phyloP scores from a whole-genome alignment of 148 eudicot species.

The Nyssa sinensis region DNA sequence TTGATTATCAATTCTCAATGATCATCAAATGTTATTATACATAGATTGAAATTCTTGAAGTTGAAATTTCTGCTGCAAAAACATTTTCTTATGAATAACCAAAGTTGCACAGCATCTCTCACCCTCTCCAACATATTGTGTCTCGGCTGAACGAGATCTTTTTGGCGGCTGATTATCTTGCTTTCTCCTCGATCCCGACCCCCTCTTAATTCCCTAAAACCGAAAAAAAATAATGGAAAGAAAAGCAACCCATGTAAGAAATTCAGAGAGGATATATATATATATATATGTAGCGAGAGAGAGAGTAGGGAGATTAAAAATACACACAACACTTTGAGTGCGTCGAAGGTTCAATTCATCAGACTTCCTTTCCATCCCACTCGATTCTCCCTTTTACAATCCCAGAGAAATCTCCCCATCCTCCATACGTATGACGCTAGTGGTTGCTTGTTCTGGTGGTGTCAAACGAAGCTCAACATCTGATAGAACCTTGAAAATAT shows the following conservation, averaged over 20 bases:
- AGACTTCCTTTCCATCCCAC: too few relatives aligned
- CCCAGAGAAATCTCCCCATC: too few relatives aligned
- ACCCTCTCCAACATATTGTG: conserved; percentile 10
- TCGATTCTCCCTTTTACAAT: not conserved
- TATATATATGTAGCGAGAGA: too few relatives aligned
- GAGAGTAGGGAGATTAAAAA: too few relatives aligned
- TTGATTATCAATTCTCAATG: too few relatives aligned
- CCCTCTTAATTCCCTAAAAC: not conserved
- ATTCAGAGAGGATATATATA: not conserved
- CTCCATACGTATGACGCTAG: too few relatives aligned
- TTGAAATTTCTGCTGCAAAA: too few relatives aligned
- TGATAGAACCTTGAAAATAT: conserved; percentile 5
- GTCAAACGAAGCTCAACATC: not conserved
- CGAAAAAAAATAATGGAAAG: not conserved
- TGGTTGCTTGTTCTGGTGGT: not conserved
- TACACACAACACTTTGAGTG: too few relatives aligned
- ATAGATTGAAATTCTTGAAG: too few relatives aligned
- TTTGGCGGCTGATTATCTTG: conserved; percentile 1
- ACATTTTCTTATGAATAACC: too few relatives aligned
- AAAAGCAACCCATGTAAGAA: not conserved
- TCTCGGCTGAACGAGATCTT: conserved; percentile 6
- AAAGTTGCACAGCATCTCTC: not conserved
- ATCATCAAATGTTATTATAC: too few relatives aligned
- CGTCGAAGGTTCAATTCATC: too few relatives aligned
- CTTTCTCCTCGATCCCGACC: not conserved